These are phyloP conservation scores for Pseudonitzschia delicatissima DNA, from an alignment of 108 stramenopile genomes.

Conservation along the genomic window DNA sequence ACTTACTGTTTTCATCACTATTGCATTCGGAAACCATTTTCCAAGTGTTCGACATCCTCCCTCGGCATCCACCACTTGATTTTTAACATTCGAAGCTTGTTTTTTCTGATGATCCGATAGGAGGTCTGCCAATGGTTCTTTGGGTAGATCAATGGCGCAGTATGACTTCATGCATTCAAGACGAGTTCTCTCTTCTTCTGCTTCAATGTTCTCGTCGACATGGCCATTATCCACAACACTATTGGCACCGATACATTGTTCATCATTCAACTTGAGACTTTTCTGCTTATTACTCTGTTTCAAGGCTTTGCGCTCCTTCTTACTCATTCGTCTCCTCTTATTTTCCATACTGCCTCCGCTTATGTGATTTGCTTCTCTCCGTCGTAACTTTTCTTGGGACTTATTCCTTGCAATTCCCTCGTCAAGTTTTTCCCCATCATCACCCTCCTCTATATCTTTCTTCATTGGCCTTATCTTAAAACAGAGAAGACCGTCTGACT, in stretches of 20 bases:
- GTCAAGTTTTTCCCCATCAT: too few species aligned
- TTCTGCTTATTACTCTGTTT: background rate
- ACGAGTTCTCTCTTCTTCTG: slow-evolving; percentile 9
- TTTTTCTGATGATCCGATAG: background rate
- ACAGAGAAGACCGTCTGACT: too few species aligned
- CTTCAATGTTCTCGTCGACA: background rate
- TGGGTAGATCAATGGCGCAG: slow-evolving; percentile 1
- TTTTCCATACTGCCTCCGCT: background rate
- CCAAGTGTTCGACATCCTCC: slow-evolving; percentile 36
- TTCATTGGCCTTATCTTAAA: too few species aligned
- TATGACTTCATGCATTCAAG: slow-evolving; percentile 12
- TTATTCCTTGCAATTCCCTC: too few species aligned
- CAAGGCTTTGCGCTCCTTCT: slow-evolving; percentile 2
- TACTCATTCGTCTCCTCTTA: slow-evolving; percentile 8
- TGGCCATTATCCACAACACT: background rate
- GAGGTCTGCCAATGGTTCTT: slow-evolving; percentile 1
- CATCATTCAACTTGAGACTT: background rate
- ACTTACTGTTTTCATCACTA: slow-evolving; percentile 61
- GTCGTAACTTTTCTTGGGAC: too few species aligned
- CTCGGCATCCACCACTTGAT: slow-evolving; percentile 5
- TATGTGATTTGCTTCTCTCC: background rate
- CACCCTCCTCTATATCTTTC: too few species aligned
- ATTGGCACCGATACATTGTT: background rate
- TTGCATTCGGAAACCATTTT: slow-evolving; percentile 87
- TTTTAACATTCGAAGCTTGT: background rate